A percentile compares a stretch with the other conserved stretches of the same genome.
These are phyloP conservation scores for Nemophila menziesii DNA, from an alignment of 257 asterid species.

Conservation along the genomic window DNA sequence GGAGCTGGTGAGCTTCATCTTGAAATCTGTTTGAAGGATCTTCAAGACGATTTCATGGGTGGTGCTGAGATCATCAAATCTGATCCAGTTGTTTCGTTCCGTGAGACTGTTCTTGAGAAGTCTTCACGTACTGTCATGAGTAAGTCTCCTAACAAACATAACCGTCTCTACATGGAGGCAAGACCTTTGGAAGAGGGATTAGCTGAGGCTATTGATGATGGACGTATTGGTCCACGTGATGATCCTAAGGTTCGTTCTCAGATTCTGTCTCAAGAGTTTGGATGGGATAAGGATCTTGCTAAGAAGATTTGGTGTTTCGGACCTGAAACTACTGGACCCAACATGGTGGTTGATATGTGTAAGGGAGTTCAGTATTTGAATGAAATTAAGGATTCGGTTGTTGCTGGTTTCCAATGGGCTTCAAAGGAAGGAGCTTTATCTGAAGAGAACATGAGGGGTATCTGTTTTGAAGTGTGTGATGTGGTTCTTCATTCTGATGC, in stretches of 20 bases:
- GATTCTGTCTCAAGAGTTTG: slow-evolving; percentile 32
- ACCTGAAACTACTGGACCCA: slow-evolving; percentile 39
- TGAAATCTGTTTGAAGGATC: slow-evolving; percentile 30
- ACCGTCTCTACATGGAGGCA: slow-evolving; percentile 35
- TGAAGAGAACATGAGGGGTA: slow-evolving; percentile 38
- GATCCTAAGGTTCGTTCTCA: slow-evolving; percentile 26
- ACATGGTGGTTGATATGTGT: slow-evolving; percentile 39
- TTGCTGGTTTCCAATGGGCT: slow-evolving; percentile 45
- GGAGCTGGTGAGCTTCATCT: slow-evolving; percentile 36
- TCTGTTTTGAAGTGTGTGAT: slow-evolving; percentile 38
- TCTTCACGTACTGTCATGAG: slow-evolving; percentile 25
- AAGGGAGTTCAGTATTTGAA: slow-evolving; percentile 38
- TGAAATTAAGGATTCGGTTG: slow-evolving; percentile 41
- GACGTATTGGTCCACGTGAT: slow-evolving; percentile 37
- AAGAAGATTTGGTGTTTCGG: slow-evolving; percentile 45
- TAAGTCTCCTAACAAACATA: slow-evolving; percentile 33
- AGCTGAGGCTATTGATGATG: slow-evolving; percentile 35
- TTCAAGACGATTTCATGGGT: slow-evolving; percentile 31
- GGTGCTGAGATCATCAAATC: slow-evolving; percentile 25
- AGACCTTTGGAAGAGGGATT: slow-evolving; percentile 33
- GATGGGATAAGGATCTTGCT: slow-evolving; percentile 43
- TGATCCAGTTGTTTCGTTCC: slow-evolving; percentile 29
- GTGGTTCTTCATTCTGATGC: slow-evolving; percentile 39
- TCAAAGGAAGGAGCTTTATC: slow-evolving; percentile 37
- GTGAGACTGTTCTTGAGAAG: slow-evolving; percentile 27